These are phyloP conservation scores for Amanita pseudoporphyria DNA, from an alignment of 768 basidiomycete genomes.

Conservation along the genomic window DNA sequence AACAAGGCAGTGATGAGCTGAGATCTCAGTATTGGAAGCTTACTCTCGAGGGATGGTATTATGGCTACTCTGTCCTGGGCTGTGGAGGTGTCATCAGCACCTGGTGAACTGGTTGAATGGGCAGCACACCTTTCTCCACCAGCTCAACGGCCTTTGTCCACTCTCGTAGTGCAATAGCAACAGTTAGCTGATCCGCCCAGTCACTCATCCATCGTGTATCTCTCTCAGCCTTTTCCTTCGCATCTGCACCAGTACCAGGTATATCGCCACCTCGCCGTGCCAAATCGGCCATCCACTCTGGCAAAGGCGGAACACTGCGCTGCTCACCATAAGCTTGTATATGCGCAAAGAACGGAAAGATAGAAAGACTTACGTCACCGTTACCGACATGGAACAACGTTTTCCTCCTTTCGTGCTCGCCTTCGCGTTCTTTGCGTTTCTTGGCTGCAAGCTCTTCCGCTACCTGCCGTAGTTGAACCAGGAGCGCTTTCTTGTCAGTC, in stretches of 20 bases:
- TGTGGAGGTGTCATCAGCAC: slow-evolving; percentile 15
- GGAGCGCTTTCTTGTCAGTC: slow-evolving; percentile 78
- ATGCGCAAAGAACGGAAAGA: not conserved
- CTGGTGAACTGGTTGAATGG: not conserved
- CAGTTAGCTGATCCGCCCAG: slow-evolving; percentile 85
- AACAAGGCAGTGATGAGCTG: slow-evolving; percentile 64
- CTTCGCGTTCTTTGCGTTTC: slow-evolving; percentile 88
- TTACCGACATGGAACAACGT: slow-evolving; percentile 50
- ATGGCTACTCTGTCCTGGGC: slow-evolving; percentile 53
- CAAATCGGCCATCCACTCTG: slow-evolving; percentile 72
- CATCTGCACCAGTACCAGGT: slow-evolving; percentile 34
- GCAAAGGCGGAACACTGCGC: slow-evolving; percentile 42
- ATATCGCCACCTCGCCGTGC: slow-evolving; percentile 44
- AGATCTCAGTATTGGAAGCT: slow-evolving; percentile 56
- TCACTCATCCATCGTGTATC: slow-evolving; percentile 86
- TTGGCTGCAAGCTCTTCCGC: slow-evolving; percentile 87
- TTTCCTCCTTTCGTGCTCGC: slow-evolving; percentile 84
- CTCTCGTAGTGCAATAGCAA: slow-evolving; percentile 80
- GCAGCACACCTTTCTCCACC: slow-evolving; percentile 64
- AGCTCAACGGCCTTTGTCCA: slow-evolving; percentile 84
- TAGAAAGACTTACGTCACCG: slow-evolving; percentile 24
- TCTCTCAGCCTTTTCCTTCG: slow-evolving; percentile 68
- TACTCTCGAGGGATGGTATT: slow-evolving; percentile 43
- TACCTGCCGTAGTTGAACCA: slow-evolving; percentile 82
- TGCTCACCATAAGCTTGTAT: slow-evolving; percentile 10